Evolutionary conservation across 441 rosid species (phyloP), one percentile per base, ranked within the genome.

Genomic region (Omphalea diandra): DNA sequence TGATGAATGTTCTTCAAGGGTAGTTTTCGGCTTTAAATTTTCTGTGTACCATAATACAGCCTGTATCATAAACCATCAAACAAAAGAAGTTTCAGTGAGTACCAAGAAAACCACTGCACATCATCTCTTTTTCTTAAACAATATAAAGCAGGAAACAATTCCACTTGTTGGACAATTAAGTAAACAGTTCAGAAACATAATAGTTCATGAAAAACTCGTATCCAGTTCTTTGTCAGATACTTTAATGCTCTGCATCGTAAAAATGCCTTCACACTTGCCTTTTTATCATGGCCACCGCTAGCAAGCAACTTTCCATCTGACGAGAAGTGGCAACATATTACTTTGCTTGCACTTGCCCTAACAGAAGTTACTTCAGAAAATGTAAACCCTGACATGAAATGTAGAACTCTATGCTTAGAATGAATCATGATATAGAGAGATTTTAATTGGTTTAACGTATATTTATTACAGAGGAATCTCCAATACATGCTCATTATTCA

Each of bases 301-400:
- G 96, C 98, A 68, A 95, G 93, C 70, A 89, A 72, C 80, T 92
- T 90, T 41, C 99, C 99, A 84, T 92, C 91, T 0, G 93, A 90
- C 35, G 99, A 92, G 87, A 92, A 95, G 80, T 95, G 97, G 71
- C 97, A 95, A 72, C 87, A 86, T 29, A 84, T 69, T 73, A 90
- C 90, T 84, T 89, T 86, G 79, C 82, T 84, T 63, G 76, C 57
- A 83, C 95, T 88, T 46, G 94, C 88, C 67, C 83, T 87, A 55
- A 84, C 81, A 79, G 94, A 80, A 80, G 65, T 82, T 70, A 93
- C 73, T 79, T 93, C 98, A 49, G 80, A 79, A 81, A 92, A 84
- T 38, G 97, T 72, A 82, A 89, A 82, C 60, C 98, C 99, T 92
- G 84, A 56, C 62, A 53, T 52, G 62, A 79, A 72, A 50, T 14